phyloP scores from a whole-genome alignment of 306 rosid genomes.

The Leucaena leucocephala region DNA sequence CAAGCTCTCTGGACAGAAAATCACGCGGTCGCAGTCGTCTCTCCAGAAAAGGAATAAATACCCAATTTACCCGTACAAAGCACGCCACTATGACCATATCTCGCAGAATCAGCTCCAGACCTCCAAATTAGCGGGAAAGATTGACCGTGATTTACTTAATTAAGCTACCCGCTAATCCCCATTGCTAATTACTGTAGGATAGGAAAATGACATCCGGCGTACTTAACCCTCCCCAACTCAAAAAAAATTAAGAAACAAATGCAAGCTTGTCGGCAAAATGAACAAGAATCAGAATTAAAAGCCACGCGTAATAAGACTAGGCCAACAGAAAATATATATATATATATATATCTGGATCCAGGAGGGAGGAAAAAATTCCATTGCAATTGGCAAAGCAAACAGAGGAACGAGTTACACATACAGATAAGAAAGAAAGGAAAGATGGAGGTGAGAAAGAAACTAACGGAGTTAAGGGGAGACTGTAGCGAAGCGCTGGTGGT shows the following conservation, averaged over 20 bases:
- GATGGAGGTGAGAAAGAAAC: conserved; percentile 5
- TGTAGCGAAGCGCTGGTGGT: not conserved
- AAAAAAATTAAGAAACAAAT: not conserved
- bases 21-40: not conserved
- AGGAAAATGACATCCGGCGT: conserved; percentile 11
- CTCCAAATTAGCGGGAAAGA: conserved; percentile 28
- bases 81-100: conserved; percentile 5
- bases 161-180: conserved; percentile 1
- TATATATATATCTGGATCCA: not conserved
- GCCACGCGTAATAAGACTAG: not conserved
- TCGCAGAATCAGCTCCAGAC: conserved; percentile 39
- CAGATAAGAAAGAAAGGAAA: not conserved
- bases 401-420: not conserved
- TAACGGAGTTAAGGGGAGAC: not conserved
- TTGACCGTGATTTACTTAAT: conserved; percentile 13
- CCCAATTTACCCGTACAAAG: conserved; percentile 20
- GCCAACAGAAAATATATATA: not conserved
- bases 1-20: conserved; percentile 5
- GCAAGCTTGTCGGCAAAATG: not conserved
- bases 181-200: not conserved
- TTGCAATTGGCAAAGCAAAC: conserved; percentile 1
- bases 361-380: not conserved
- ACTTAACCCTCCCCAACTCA: not conserved
- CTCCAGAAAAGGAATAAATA: conserved; percentile 26
- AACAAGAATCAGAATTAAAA: not conserved